These are phyloP conservation scores for Globisporangium ultimum DNA, from an alignment of 352 stramenopile genomes.

Conservation along the genomic window DNA sequence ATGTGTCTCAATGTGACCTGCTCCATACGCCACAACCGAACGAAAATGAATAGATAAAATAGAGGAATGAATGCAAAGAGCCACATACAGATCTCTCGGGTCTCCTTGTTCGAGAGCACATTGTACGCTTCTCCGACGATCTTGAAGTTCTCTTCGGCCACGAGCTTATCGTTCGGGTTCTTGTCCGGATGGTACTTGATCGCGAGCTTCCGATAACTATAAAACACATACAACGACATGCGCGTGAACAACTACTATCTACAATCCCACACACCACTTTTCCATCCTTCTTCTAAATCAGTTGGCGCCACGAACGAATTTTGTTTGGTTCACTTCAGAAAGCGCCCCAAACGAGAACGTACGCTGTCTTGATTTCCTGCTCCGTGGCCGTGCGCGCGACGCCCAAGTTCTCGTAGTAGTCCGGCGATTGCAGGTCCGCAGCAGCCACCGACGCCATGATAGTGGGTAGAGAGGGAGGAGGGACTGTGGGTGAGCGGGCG, in stretches of 20 bases:
- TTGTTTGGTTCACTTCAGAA: background rate
- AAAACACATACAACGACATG: background rate
- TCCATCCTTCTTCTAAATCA: background rate
- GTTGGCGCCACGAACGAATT: background rate
- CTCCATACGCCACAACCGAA: constrained; percentile 1
- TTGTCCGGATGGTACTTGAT: constrained; percentile 94
- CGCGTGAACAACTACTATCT: background rate
- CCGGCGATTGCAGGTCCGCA: constrained; percentile 57
- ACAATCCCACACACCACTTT: background rate
- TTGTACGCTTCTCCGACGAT: constrained; percentile 93
- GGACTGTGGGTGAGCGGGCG: background rate
- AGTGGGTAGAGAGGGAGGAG: constrained; percentile 5
- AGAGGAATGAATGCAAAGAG: too few relatives aligned
- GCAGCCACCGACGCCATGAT: constrained; percentile 13
- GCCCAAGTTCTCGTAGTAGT: constrained; percentile 89
- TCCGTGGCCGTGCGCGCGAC: constrained; percentile 60
- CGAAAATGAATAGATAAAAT: too few relatives aligned
- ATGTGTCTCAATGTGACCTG: too few relatives aligned
- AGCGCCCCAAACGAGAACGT: constrained; percentile 15
- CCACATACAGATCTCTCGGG: constrained; percentile 81
- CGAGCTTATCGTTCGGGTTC: constrained; percentile 80
- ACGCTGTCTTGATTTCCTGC: constrained; percentile 86
- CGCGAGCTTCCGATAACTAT: constrained; percentile 88
- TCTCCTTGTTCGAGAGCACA: constrained; percentile 90
- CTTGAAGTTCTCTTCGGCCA: constrained; percentile 92